phyloP scores from a whole-genome alignment of 352 stramenopile genomes.

The Globisporangium ultimum region DNA sequence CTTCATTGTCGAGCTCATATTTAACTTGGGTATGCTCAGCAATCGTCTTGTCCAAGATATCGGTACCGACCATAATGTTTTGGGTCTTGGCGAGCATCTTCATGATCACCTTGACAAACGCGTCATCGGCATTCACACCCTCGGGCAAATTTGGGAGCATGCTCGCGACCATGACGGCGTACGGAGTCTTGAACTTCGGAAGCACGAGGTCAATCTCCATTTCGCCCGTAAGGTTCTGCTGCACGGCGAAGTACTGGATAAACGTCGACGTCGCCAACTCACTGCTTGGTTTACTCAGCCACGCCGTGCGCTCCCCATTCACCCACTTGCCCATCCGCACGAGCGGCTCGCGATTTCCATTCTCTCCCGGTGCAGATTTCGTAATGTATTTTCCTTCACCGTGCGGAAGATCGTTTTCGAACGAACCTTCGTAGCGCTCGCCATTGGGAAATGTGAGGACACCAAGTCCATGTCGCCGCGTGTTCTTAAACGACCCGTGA shows the following conservation, averaged over 20 bases:
- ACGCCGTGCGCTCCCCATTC: constrained; percentile 53
- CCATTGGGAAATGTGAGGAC: constrained; percentile 84
- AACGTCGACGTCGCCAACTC: constrained; percentile 73
- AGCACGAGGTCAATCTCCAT: constrained; percentile 65
- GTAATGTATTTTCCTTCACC: constrained; percentile 75
- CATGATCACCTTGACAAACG: constrained; percentile 70
- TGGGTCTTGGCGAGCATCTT: constrained; percentile 76
- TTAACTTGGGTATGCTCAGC: constrained; percentile 32
- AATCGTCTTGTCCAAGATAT: constrained; percentile 56
- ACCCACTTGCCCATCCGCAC: constrained; percentile 64
- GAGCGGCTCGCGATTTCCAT: constrained; percentile 42
- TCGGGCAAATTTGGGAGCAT: constrained; percentile 72
- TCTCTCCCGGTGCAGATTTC: constrained; percentile 15
- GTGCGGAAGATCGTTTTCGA: constrained; percentile 79
- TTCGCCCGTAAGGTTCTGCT: constrained; percentile 40
- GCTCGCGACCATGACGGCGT: constrained; percentile 76
- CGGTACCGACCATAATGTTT: constrained; percentile 60
- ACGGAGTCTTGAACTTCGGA: constrained; percentile 66
- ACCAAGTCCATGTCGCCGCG: constrained; percentile 70
- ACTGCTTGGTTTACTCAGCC: constrained; percentile 68
- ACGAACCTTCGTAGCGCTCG: constrained; percentile 90
- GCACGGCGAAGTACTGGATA: constrained; percentile 62
- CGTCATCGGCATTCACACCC: constrained; percentile 55
- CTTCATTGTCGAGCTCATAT: constrained; percentile 20
- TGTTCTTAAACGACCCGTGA: constrained; percentile 50